These are phyloP conservation scores for Quercus cerris DNA, from an alignment of 306 rosid species.

Conservation along the genomic window DNA sequence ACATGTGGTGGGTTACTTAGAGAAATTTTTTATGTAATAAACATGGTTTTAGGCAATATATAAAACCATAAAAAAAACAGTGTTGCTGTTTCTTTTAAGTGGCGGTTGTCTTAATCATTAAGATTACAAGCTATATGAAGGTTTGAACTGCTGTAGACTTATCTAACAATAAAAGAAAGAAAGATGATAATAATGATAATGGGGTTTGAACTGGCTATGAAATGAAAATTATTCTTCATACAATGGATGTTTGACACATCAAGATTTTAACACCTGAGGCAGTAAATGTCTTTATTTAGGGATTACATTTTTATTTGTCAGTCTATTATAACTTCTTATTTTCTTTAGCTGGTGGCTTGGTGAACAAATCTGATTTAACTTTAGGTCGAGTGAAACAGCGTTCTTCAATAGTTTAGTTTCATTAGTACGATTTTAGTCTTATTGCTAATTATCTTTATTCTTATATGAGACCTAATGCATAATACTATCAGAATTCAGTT, in stretches of 20 bases:
- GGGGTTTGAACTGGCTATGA: neutral
- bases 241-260: neutral
- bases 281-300: neutral
- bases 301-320: neutral
- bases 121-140: neutral
- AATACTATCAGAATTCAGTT: conserved; percentile 19
- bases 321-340: neutral
- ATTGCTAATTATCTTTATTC: conserved; percentile 13
- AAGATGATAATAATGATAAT: no score
- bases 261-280: neutral
- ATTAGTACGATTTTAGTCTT: neutral
- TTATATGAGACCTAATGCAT: conserved; percentile 24
- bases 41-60: neutral
- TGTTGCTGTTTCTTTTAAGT: neutral
- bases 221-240: neutral
- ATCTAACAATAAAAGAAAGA: no score
- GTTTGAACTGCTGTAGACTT: neutral
- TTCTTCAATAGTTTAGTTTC: neutral
- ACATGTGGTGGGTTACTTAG: neutral
- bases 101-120: neutral
- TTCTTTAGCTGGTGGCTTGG: neutral
- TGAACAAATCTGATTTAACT: neutral
- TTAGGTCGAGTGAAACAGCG: neutral
- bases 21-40: neutral
- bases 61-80: neutral